Conservation (phyloP, 768 basidiomycete species). For the Suillus decipiens region DNA sequence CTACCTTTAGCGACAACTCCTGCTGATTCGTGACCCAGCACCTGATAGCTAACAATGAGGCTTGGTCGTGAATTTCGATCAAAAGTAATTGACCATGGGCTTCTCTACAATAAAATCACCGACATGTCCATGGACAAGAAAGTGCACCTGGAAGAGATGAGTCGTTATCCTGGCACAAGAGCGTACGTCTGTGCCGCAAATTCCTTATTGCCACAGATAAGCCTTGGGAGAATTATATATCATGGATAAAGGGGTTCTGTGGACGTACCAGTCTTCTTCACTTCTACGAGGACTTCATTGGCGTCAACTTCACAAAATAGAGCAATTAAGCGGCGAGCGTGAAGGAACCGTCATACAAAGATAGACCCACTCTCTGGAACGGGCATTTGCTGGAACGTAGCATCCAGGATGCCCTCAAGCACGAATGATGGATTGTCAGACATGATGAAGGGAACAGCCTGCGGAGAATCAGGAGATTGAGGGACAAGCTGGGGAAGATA, state of each 20-base stretch:
- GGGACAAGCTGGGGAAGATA: conserved; percentile 11
- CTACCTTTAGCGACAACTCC: conserved; percentile 73
- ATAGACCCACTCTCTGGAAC: conserved; percentile 63
- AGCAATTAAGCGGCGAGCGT: conserved; percentile 13
- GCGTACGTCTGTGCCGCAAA: conserved; percentile 56
- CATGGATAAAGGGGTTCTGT: no score
- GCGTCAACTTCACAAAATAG: conserved; percentile 49
- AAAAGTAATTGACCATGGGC: conserved; percentile 61
- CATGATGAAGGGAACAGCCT: conserved; percentile 41
- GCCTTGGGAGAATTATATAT: no score
- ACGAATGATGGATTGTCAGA: conserved; percentile 81
- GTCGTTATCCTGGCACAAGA: conserved; percentile 15
- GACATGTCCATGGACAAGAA: conserved; percentile 77
- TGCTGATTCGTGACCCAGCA: conserved; percentile 92
- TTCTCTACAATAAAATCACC: conserved; percentile 76
- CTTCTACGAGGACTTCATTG: conserved; percentile 54
- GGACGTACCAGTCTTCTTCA: no score
- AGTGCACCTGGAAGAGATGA: conserved; percentile 59
- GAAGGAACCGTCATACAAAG: not conserved
- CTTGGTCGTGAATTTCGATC: conserved; percentile 4
- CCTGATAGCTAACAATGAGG: conserved; percentile 43
- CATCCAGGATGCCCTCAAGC: conserved; percentile 64
- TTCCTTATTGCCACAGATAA: no score
- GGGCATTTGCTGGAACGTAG: conserved; percentile 71
- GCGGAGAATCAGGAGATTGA: not conserved